phyloP scores from a whole-genome alignment of 2,329 filamentous ascomycete species.

The Meredithiella fracta region DNA sequence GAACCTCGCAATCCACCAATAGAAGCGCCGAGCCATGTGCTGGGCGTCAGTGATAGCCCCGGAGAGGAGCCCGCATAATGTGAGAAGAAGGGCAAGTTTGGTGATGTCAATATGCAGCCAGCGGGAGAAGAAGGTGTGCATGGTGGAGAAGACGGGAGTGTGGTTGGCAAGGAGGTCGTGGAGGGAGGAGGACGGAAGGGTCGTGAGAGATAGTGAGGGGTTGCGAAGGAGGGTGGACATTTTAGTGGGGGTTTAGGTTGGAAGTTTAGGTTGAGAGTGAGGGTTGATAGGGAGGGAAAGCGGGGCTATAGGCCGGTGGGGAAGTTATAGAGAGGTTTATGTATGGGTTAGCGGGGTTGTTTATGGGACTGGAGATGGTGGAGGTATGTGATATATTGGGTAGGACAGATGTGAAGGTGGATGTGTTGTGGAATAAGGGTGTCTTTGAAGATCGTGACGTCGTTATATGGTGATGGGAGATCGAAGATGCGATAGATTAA shows the following conservation, averaged over 20 bases:
- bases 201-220: background rate
- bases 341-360: too few relatives aligned
- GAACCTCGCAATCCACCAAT: slow-evolving; percentile 24
- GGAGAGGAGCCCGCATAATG: slow-evolving; percentile 22
- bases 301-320: background rate
- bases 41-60: slow-evolving; percentile 20
- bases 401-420: background rate
- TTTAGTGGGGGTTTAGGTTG: background rate
- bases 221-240: background rate
- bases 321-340: background rate
- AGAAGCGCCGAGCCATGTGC: slow-evolving; percentile 19
- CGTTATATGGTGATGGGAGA: background rate
- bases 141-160: slow-evolving; percentile 7
- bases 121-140: slow-evolving; percentile 19
- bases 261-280: background rate
- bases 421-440: background rate
- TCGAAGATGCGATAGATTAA: background rate
- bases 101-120: slow-evolving; percentile 23
- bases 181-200: slow-evolving; percentile 1
- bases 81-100: slow-evolving; percentile 20
- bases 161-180: slow-evolving; percentile 6
- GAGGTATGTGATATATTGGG: background rate
- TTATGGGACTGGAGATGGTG: too few relatives aligned
- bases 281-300: background rate
- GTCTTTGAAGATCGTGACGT: background rate